Base-by-base conservation (phyloP, 2,329 filamentous ascomycete species). In the Fusarium sulawesiense region DNA sequence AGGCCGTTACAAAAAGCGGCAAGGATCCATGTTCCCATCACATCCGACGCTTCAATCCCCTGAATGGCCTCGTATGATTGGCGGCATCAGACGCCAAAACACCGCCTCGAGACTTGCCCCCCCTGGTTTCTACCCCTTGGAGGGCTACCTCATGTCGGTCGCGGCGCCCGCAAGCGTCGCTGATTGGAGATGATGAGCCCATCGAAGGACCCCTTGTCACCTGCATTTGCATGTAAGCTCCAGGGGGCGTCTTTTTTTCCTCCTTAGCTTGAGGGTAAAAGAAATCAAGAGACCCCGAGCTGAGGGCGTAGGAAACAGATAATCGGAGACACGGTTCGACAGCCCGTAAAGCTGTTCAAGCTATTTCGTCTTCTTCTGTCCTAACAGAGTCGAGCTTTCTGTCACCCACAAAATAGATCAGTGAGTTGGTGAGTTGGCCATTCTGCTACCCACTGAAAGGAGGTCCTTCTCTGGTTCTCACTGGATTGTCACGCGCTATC, bases 401-500 rank as follows among this genome's bases (percentile, higher is more conserved):
- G 41, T 21, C 14, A 20, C 41, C 41, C 41, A 10, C 14, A 44
- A 21, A 21, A n/a, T 44, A 21, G 41, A 21, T 21, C 41, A 44
- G 21, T 51, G 23, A 58, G 61, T 66, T 48, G 66, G 64, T 59
- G 60, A 70, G 58, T 46, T 70, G 62, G 59, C 60, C 66, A 62
- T 50, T 41, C 56, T 30, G 29, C 48, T 69, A 66, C 56, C 67
- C 62, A 70, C 66, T 37, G 42, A 57, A 68, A 56, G 46, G 62
- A 70, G 61, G 63, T 60, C 66, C 64, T 69, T 62, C 71, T 58
- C 55, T 60, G 66, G 44, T 48, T 60, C 64, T 66, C 54, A 73
- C 70, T 72, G 72, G 72, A 65, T 27, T 65, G 68, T 72, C 64
- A 66, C 63, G 66, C 73, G 70, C 72, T 73, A 71, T 67, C 53